Evolutionary conservation across 2,329 filamentous ascomycete species (phyloP).

Genomic region (Paecilomyces niveus): DNA sequence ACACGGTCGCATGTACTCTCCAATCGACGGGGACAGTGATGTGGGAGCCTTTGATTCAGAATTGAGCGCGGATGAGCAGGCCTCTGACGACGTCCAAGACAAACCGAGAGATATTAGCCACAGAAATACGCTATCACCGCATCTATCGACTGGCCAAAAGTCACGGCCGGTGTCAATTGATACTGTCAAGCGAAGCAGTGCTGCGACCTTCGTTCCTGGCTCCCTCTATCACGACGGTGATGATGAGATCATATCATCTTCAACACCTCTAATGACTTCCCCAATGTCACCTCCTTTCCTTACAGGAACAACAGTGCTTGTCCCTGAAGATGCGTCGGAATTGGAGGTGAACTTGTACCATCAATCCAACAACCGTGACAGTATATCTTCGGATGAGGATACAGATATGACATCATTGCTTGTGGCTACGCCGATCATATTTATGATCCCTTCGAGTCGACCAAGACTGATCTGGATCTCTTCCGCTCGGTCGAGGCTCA

Average conservation of each 20-base stretch:
- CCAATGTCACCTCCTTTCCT: constrained; percentile 21
- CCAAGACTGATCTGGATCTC: constrained; percentile 26
- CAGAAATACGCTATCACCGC: constrained; percentile 12
- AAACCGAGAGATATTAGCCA: constrained; percentile 10
- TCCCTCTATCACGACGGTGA: constrained; percentile 19
- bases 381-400: constrained; percentile 22
- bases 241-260: constrained; percentile 24
- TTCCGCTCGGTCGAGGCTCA: constrained; percentile 5
- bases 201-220: constrained; percentile 22
- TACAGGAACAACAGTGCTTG: constrained; percentile 22
- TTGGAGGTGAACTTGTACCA: constrained; percentile 11
- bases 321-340: constrained; percentile 15
- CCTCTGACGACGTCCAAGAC: constrained; percentile 15
- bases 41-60: constrained; percentile 20
- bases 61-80: constrained; percentile 22
- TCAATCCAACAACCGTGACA: constrained; percentile 20
- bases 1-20: constrained; percentile 25
- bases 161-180: constrained; percentile 28
- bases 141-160: constrained; percentile 10
- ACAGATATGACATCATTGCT: constrained; percentile 17
- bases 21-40: constrained; percentile 17
- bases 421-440: constrained; percentile 24
- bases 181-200: constrained; percentile 27
- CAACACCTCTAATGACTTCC: constrained; percentile 20
- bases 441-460: constrained; percentile 21